Evolutionary conservation across 1,284 basidiomycete genomes (phyloP).

Genomic region (Athelia psychrophila): DNA sequence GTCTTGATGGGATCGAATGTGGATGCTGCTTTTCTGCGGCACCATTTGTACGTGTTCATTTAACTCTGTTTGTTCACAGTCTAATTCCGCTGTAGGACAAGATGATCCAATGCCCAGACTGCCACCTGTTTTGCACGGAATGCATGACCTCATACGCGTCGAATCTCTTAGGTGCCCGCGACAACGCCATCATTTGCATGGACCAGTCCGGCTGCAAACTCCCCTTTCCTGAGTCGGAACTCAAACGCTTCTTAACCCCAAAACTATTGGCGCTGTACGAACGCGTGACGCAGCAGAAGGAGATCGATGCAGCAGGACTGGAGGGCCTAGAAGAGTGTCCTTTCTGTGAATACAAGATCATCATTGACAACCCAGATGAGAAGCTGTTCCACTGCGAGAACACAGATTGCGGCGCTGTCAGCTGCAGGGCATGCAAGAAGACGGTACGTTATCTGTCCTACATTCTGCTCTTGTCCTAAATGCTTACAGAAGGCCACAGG

Average conservation of each 20-base stretch:
- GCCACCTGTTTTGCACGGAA: conserved; percentile 45
- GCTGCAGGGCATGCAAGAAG: conserved; percentile 77
- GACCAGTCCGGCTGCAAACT: conserved; percentile 72
- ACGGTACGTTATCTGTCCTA: conserved; percentile 40
- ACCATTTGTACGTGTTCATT: conserved; percentile 55
- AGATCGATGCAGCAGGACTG: conserved; percentile 70
- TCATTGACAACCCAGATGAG: conserved; percentile 77
- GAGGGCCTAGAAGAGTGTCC: conserved; percentile 84
- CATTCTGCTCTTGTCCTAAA: background rate
- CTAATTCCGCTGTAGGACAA: conserved; percentile 48
- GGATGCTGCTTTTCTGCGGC: conserved; percentile 79
- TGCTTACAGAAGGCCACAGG: conserved; percentile 35
- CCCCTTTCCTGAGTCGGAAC: conserved; percentile 65
- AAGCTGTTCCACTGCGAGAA: conserved; percentile 79
- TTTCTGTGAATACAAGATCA: conserved; percentile 80
- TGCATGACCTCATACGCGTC: conserved; percentile 39
- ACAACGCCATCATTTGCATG: conserved; percentile 70
- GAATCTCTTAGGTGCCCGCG: conserved; percentile 32
- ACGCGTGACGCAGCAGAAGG: conserved; percentile 73
- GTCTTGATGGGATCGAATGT: conserved; percentile 67
- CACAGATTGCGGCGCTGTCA: conserved; percentile 67
- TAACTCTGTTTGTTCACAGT: conserved; percentile 8
- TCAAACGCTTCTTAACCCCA: conserved; percentile 55
- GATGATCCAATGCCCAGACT: conserved; percentile 77
- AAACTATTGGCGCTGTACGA: conserved; percentile 72